Evolutionary conservation across 768 basidiomycete species (phyloP), one percentile per base, ranked within the genome.

Genomic region (Saitozyma podzolica): DNA sequence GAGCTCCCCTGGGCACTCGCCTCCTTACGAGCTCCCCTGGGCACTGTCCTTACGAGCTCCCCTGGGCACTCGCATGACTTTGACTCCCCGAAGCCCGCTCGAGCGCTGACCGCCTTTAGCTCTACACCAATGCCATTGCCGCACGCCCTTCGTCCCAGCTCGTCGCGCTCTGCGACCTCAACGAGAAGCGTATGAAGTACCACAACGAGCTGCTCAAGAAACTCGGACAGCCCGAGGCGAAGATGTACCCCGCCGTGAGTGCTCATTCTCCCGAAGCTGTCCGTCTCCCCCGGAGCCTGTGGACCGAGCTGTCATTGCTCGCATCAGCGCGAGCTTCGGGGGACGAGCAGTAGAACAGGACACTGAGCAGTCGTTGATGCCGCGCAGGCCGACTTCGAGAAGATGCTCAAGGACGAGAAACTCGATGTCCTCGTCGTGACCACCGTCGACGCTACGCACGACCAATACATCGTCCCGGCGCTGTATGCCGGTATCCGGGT

Each of bases 121-220:
- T 84, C 78, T 85, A 82, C 79, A 78, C 83, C 7, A 78, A 80
- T 9, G 83, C 83, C 14, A 82, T 85, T 50, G 78, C 82, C 43
- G 83, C 76, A 40, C 80, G 84, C 9, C 83, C 83, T 2, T 58
- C 74, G 39, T 81, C 79, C 53, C 59, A 66, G 43, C 74, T 84
- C 37, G 83, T 84, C 11, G 83, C 82, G 8, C 63, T 84, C 55
- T 84, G 83, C 68, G 84, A 85, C 68, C 80, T 82, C 56, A 84
- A 84, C 68, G 63, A 76, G 7, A 79, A 83, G 56, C 80, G 84
- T 10, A 83, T 84, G 41, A 76, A 78, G 58, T 81, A 81, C 70
- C 83, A 84, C 73, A 83, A 84, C 64, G 72, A 79, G 7, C 72
- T 84, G 37, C 76, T 84, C 45, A 59, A 67, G 16, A 78, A 78